Percentiles rank a stretch among this genome's conserved stretches.
These are phyloP conservation scores for Scytalidium lignicola DNA, from an alignment of 2,329 filamentous ascomycete species.

Conservation along the genomic window DNA sequence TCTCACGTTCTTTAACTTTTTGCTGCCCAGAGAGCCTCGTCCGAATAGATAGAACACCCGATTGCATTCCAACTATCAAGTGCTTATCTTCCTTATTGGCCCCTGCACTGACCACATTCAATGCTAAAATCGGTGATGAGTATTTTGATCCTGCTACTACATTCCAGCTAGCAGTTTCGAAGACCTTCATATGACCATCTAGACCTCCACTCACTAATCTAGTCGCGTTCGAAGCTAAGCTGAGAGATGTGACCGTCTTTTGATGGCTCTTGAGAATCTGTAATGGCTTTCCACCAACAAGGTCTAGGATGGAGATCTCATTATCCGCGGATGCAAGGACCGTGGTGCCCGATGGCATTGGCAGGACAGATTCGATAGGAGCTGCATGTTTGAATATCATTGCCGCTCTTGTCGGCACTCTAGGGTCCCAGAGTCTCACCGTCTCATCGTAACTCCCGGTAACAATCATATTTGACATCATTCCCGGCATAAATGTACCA, in stretches of 20 bases:
- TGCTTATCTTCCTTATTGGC: slow-evolving; percentile 76
- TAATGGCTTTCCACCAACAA: slow-evolving; percentile 84
- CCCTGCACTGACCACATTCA: slow-evolving; percentile 70
- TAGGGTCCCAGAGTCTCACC: slow-evolving; percentile 88
- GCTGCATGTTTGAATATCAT: slow-evolving; percentile 96
- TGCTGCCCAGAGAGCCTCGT: slow-evolving; percentile 83
- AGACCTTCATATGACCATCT: slow-evolving; percentile 95
- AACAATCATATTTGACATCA: slow-evolving; percentile 65
- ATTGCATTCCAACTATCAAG: slow-evolving; percentile 90
- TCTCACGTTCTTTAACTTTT: slow-evolving; percentile 69
- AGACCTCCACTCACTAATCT: slow-evolving; percentile 83
- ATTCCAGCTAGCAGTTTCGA: slow-evolving; percentile 91
- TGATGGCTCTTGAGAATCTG: slow-evolving; percentile 90
- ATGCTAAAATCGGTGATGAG: slow-evolving; percentile 79
- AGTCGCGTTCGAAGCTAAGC: slow-evolving; percentile 72
- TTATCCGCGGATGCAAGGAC: slow-evolving; percentile 81
- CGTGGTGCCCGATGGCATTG: slow-evolving; percentile 80
- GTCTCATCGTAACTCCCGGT: slow-evolving; percentile 95
- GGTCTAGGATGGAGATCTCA: slow-evolving; percentile 83
- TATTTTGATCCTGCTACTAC: slow-evolving; percentile 95
- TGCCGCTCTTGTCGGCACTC: slow-evolving; percentile 63
- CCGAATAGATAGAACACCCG: slow-evolving; percentile 82
- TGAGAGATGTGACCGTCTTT: slow-evolving; percentile 90
- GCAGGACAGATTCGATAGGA: slow-evolving; percentile 81
- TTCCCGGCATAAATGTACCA: slow-evolving; percentile 77